Conservation (phyloP, 176 grass and related monocot species). For the Oryza nivara region DNA sequence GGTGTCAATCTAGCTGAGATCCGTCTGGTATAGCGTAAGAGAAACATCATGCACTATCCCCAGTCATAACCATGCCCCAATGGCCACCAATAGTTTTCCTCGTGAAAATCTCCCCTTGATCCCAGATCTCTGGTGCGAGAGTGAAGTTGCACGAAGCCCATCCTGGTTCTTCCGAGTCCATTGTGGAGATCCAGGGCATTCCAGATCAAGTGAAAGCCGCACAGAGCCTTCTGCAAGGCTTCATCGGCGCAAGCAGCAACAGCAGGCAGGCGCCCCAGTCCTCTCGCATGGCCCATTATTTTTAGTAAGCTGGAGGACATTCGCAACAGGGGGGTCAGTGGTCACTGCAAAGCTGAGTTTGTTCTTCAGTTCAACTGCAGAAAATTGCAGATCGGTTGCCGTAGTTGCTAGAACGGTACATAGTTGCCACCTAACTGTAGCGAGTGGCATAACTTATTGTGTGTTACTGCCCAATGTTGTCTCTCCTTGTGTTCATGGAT, state of each 20-base stretch:
- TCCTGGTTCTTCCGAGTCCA: constrained; percentile 51
- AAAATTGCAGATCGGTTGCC: neutral
- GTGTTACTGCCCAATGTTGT: neutral
- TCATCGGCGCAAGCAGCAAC: constrained; percentile 47
- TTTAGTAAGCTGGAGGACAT: constrained; percentile 34
- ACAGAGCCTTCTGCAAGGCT: constrained; percentile 63
- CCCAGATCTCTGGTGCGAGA: constrained; percentile 70
- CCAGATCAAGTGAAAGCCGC: constrained; percentile 69
- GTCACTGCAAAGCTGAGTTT: constrained; percentile 4
- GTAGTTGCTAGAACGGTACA: constrained; percentile 16
- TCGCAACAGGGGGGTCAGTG: neutral
- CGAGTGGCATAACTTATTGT: constrained; percentile 3
- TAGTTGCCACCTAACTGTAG: constrained; percentile 28
- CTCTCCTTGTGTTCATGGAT: neutral
- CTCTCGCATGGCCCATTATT: constrained; percentile 42
- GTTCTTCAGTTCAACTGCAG: neutral
- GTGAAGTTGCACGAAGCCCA: constrained; percentile 53
- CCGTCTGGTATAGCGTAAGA: too few species aligned
- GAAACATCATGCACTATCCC: too few species aligned
- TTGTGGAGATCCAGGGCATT: constrained; percentile 73
- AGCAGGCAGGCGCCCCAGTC: constrained; percentile 42
- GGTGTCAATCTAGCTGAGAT: neutral
- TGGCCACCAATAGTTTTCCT: too few species aligned
- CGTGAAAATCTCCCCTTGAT: constrained; percentile 20
- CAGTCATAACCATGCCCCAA: too few species aligned